These are phyloP conservation scores for Gracilaria gracilis DNA, from an alignment of 23 red algal species.

Conservation along the genomic window DNA sequence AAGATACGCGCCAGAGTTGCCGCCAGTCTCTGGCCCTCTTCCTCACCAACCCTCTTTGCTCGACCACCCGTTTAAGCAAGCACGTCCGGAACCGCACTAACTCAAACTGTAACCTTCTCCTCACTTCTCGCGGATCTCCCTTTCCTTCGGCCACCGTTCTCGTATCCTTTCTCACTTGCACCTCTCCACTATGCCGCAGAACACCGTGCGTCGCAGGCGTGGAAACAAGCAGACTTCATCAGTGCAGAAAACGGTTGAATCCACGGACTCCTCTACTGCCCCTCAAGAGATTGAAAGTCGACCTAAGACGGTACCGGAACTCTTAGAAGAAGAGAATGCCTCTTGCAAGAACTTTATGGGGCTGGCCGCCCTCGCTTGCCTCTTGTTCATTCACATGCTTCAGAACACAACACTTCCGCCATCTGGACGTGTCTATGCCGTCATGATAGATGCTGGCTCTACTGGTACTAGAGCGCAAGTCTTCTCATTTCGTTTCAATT, in stretches of 20 bases:
- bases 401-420: conserved; percentile 46
- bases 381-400: conserved; percentile 62
- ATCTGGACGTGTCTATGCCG: conserved; percentile 44
- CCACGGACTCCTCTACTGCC: neutral
- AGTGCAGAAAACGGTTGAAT: conserved; percentile 3
- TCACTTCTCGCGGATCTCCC: neutral
- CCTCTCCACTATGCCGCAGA: conserved; percentile 7
- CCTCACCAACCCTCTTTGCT: neutral
- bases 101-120: neutral
- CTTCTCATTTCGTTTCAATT: conserved; percentile 46
- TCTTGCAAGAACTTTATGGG: conserved; percentile 53
- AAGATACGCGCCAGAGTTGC: too few species aligned
- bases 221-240: neutral
- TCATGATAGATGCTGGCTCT: conserved; percentile 90
- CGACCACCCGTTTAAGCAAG: neutral
- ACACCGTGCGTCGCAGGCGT: conserved; percentile 32
- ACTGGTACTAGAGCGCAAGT: conserved; percentile 91
- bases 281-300: neutral
- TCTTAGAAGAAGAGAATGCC: conserved; percentile 51
- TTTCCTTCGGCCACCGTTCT: neutral
- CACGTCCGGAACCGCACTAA: neutral
- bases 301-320: conserved; percentile 48
- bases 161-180: too few species aligned
- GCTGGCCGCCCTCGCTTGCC: conserved; percentile 12
- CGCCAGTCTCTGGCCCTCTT: neutral